A percentile compares a stretch with the other conserved stretches of the same genome.
Conservation (phyloP, 257 asterid genomes). For the Haberlea rhodopensis region DNA sequence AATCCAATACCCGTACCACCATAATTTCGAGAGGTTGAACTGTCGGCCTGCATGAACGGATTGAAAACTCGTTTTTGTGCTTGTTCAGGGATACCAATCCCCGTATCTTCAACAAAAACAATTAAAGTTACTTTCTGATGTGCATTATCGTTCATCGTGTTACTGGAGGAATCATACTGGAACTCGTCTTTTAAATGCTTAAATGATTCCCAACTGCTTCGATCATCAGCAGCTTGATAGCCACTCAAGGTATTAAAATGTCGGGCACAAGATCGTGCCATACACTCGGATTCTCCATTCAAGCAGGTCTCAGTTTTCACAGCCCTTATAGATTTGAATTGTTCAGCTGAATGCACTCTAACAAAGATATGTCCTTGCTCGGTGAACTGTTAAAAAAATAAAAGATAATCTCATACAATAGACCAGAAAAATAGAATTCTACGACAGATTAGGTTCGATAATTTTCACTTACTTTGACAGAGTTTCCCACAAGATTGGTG, state of each 20-base stretch:
- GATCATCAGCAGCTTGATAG: slow-evolving; percentile 75
- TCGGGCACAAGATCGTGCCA: slow-evolving; percentile 29
- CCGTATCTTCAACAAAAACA: slow-evolving; percentile 87
- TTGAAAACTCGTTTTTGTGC: slow-evolving; percentile 80
- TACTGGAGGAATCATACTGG: slow-evolving; percentile 30
- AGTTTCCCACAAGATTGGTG: slow-evolving; percentile 89
- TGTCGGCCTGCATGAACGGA: slow-evolving; percentile 98
- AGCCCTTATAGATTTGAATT: slow-evolving; percentile 37
- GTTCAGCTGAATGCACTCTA: slow-evolving; percentile 75
- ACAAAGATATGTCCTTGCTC: slow-evolving; percentile 87
- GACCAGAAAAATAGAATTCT: slow-evolving; percentile 5
- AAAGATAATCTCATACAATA: neutral
- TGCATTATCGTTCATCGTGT: slow-evolving; percentile 27
- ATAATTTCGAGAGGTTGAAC: slow-evolving; percentile 83
- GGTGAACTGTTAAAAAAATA: slow-evolving; percentile 55
- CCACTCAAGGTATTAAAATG: slow-evolving; percentile 72
- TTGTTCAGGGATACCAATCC: slow-evolving; percentile 74
- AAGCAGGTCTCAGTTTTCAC: slow-evolving; percentile 31
- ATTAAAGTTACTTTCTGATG: slow-evolving; percentile 45
- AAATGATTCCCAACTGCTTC: slow-evolving; percentile 66
- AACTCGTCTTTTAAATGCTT: slow-evolving; percentile 51
- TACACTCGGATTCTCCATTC: slow-evolving; percentile 49
- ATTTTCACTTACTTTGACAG: slow-evolving; percentile 74
- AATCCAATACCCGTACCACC: slow-evolving; percentile 97
- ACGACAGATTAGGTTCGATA: neutral